phyloP scores from a whole-genome alignment of 345 rosid genomes.

The Syzygium aromaticum region DNA sequence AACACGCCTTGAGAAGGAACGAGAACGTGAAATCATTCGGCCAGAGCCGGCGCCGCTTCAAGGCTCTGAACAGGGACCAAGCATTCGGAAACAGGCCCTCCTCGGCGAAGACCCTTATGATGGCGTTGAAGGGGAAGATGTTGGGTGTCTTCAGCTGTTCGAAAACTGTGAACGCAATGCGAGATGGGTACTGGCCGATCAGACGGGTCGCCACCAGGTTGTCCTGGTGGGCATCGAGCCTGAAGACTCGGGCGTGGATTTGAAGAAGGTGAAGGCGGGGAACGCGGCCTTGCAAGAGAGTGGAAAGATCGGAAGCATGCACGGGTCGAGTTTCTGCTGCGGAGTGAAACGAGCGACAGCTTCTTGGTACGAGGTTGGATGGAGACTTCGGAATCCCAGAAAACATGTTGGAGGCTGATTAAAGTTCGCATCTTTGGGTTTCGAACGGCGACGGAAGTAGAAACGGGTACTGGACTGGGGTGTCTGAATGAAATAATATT shows the following conservation, averaged over 20 bases:
- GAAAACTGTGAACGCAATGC: slow-evolving; percentile 13
- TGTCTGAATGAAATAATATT: background rate
- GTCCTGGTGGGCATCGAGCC: slow-evolving; percentile 18
- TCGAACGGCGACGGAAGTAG: background rate
- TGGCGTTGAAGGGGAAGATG: slow-evolving; percentile 40
- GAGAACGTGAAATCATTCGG: slow-evolving; percentile 33
- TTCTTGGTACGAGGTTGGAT: background rate
- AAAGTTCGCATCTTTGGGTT: background rate
- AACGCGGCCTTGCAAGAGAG: slow-evolving; percentile 20
- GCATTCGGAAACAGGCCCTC: slow-evolving; percentile 6
- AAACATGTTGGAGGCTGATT: background rate
- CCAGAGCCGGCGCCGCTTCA: slow-evolving; percentile 9
- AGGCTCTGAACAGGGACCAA: slow-evolving; percentile 12
- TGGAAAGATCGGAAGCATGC: slow-evolving; percentile 6
- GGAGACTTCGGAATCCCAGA: background rate
- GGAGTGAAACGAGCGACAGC: background rate
- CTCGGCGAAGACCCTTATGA: slow-evolving; percentile 25
- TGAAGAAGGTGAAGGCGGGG: slow-evolving; percentile 22
- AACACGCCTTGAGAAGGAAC: slow-evolving; percentile 18
- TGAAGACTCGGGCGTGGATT: slow-evolving; percentile 21
- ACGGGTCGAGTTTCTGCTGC: background rate
- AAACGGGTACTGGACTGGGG: background rate
- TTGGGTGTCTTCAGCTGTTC: slow-evolving; percentile 18
- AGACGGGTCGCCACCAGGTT: slow-evolving; percentile 29
- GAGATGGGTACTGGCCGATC: slow-evolving; percentile 26